These are phyloP conservation scores for Trametopsis cervina DNA, from an alignment of 768 basidiomycete genomes.

Conservation along the genomic window DNA sequence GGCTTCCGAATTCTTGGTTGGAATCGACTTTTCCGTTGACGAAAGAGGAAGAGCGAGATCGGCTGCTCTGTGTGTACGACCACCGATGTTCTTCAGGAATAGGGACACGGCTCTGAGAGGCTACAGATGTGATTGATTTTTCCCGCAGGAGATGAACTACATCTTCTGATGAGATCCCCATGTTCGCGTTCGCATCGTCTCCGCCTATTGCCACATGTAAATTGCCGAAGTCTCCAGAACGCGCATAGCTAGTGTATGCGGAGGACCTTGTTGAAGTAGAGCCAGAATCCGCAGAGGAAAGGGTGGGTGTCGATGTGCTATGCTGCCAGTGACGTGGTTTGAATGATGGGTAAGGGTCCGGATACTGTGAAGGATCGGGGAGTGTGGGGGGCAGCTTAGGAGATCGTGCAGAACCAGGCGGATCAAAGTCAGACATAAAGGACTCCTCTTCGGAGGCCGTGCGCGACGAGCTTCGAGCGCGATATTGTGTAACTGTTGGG, in stretches of 20 bases:
- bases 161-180: slow-evolving; percentile 62
- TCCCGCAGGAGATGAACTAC: slow-evolving; percentile 58
- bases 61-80: slow-evolving; percentile 63
- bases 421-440: slow-evolving; percentile 28
- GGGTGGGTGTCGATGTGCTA: slow-evolving; percentile 43
- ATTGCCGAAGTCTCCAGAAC: slow-evolving; percentile 57
- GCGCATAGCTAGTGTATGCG: slow-evolving; percentile 69
- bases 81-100: slow-evolving; percentile 56
- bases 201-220: slow-evolving; percentile 57
- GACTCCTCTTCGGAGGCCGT: slow-evolving; percentile 36
- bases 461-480: slow-evolving; percentile 30
- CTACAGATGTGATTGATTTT: slow-evolving; percentile 34
- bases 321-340: slow-evolving; percentile 42
- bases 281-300: slow-evolving; percentile 67
- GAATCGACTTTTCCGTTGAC: slow-evolving; percentile 38
- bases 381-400: slow-evolving; percentile 38
- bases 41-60: slow-evolving; percentile 67
- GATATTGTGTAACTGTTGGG: slow-evolving; percentile 12
- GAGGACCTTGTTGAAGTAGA: slow-evolving; percentile 69
- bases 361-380: slow-evolving; percentile 62
- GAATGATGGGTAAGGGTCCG: slow-evolving; percentile 60
- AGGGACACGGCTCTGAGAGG: slow-evolving; percentile 41
- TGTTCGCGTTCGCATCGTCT: slow-evolving; percentile 47
- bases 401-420: slow-evolving; percentile 32
- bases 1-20: slow-evolving; percentile 31